Base-by-base conservation (phyloP, 495 filamentous ascomycete species). In the Tuber borchii region DNA sequence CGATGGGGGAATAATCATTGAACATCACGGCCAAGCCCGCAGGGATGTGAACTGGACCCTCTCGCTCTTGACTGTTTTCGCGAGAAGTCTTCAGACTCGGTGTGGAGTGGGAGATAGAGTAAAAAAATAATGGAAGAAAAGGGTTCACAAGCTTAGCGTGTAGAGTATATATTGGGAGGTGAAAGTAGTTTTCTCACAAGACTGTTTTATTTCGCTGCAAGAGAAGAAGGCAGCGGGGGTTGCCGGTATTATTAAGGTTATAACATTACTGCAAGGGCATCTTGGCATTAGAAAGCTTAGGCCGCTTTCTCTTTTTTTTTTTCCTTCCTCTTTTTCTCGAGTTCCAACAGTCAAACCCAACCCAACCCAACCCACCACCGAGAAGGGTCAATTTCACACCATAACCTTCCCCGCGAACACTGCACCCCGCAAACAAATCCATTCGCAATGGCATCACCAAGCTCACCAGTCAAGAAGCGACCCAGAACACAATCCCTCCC, bases 401-500 rank as follows among this genome's bases (percentile, higher is more conserved):
- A 3, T 56, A 9, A 14, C n/a, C 22, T 56, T 3, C n/a, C 51
- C 51, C n/a, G 4, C n/a, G 26, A 31, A n/a, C 51, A 61, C n/a
- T 9, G 16, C n/a, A 61, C 12, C 51, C 51, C 26, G 9, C 26
- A 61, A 12, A 31, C 14, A 56, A 3, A 61, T 61, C n/a, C n/a
- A 65, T 65, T 65, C 65, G 42, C 45, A 34, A 81, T 81, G 79
- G 61, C 80, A 26, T 77, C 80, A 34, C 80, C 76, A 17, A 73
- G 70, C 14, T 81, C 79, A 26, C 81, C 81, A 42, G 74, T 81
- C 17, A 79, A 80, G 73, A 82, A 84, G 75, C 80, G 81, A 61
- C 73, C 77, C 90, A 90, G 91, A 84, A 99, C 95, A 61, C 95
- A 97, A 83, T 99, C 95, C 56, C 91, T 97, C 69, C 95, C 95